phyloP scores from a whole-genome alignment of 108 stramenopile species.

The Thalassiosira profunda region DNA sequence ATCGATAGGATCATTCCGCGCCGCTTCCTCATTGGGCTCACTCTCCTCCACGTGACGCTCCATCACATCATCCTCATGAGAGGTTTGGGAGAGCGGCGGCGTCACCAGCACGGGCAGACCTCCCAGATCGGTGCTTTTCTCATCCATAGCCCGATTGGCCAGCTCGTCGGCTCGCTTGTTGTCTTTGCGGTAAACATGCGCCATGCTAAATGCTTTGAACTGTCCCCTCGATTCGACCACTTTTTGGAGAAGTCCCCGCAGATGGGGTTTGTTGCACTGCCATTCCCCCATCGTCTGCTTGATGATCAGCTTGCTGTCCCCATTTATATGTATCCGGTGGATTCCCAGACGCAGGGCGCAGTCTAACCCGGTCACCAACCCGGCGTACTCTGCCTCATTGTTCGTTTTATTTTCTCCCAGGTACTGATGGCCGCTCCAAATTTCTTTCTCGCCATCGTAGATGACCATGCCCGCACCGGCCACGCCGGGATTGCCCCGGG shows the following conservation, averaged over 20 bases:
- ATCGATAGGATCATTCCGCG: too few species aligned
- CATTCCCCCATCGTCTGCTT: slow-evolving; percentile 74
- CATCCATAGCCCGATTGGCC: slow-evolving; percentile 89
- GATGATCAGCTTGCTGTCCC: slow-evolving; percentile 83
- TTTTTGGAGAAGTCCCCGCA: slow-evolving; percentile 42
- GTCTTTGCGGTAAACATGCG: slow-evolving; percentile 71
- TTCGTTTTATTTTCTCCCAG: slow-evolving; percentile 66
- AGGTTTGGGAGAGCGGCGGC: background rate
- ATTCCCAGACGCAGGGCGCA: slow-evolving; percentile 11
- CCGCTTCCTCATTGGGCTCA: too few species aligned
- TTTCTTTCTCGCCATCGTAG: slow-evolving; percentile 44
- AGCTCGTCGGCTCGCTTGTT: slow-evolving; percentile 79
- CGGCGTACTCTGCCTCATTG: slow-evolving; percentile 85
- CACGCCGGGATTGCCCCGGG: slow-evolving; percentile 85
- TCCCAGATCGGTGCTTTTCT: slow-evolving; percentile 9
- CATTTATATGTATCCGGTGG: slow-evolving; percentile 32
- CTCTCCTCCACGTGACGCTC: background rate
- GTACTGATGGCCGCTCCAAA: slow-evolving; percentile 76
- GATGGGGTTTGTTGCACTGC: slow-evolving; percentile 54
- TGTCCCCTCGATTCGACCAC: slow-evolving; percentile 4
- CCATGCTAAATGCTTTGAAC: background rate
- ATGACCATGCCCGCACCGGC: slow-evolving; percentile 79
- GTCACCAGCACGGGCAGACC: background rate
- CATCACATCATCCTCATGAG: too few species aligned
- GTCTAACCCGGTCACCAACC: slow-evolving; percentile 63